Base-by-base conservation (phyloP, 208 protist species). In the Leishmania tarentolae region DNA sequence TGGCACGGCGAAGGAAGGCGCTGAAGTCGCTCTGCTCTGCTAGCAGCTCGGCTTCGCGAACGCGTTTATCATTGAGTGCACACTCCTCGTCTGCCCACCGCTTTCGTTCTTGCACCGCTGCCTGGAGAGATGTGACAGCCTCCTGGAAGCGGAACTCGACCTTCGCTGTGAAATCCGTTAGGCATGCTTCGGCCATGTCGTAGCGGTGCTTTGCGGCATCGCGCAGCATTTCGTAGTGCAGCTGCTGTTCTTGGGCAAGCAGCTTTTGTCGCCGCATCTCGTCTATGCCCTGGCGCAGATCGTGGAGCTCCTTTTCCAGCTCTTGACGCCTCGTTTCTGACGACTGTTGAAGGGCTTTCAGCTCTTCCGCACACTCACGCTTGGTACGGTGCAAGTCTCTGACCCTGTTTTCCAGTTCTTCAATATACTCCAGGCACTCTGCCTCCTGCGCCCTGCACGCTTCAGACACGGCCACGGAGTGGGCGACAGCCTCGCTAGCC, bases 51-150 rank as follows among this genome's bases (percentile, higher is more conserved):
- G 79, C 79, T 47, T 77, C 57, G 24, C 19, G 75, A 21, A 83
- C 75, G 19, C 74, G 74, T 66, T 66, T 8, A 46, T 78, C 80
- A 50, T 42, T 42, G 21, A 75, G 52, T 19, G 73, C 74, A 66
- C 80, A 79, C 80, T 78, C 74, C 28, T 53, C 74, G 28, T 83
- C 80, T 9, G 80, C 75, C 80, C 80, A 83, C 66, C 24, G 61
- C 52, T 83, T 83, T 52, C 80, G 57, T 56, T 83, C 74, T 24
- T 56, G 74, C 63, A 71, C 72, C 74, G 61, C 7, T n/a, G 63
- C 72, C 52, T 75, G 74, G 37, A 83, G 80, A 9, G 52, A 37
- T 15, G 44, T 52, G 0, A 83, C 74, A 28, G 80, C 66, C 24
- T n/a, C 65, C 2, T 75, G 73, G 59, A 83, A 83, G 74, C 74